Base-by-base conservation (phyloP, 345 rosid species). In the Gossypium herbaceum region DNA sequence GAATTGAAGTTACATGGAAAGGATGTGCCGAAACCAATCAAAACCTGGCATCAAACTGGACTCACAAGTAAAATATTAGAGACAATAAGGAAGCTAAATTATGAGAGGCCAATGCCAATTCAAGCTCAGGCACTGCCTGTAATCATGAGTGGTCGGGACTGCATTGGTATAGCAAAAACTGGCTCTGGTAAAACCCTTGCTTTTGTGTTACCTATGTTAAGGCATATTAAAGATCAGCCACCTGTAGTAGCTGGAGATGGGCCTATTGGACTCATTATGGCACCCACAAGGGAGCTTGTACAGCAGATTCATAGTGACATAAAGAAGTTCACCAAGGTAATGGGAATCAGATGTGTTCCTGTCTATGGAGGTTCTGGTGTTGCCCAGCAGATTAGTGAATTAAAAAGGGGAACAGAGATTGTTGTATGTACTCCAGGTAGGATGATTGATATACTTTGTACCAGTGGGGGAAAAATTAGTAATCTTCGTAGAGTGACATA, bases 321-420 rank as follows among this genome's bases (percentile, higher is more conserved):
- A 71, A 91, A 68, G 86, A 93, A 92, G 84, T 94, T 94, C 80
- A 68, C 94, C 68, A 91, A 88, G 89, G 80, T 77, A 41, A 62
- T 89, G 85, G 95, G 94, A 73, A 72, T 92, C 70, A 80, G 95
- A 79, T 92, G 98, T 79, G 97, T 91, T 60, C 97, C 97, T 70
- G 95, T 94, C 8, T 91, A 91, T 80, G 99, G 98, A 78, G 99
- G 99, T 69, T 93, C 97, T 76, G 99, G 99, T 73, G 98, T 95
- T 85, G 98, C 98, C 65, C 98, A 95, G 72, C 99, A 95, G 82
- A 95, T 95, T 77, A 90, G 99, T 79, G 99, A 93, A 72, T 78
- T 95, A 58, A 93, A 95, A 79, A 82, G 94, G 79, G 99, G 97
- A 67, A 90, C 99, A 75, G 98, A 95, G 82, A 90, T 95, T 81